Percentiles rank a stretch among this genome's conserved stretches.
These are phyloP conservation scores for Verruconis gallopava DNA, from an alignment of 2,329 filamentous ascomycete genomes.

Conservation along the genomic window DNA sequence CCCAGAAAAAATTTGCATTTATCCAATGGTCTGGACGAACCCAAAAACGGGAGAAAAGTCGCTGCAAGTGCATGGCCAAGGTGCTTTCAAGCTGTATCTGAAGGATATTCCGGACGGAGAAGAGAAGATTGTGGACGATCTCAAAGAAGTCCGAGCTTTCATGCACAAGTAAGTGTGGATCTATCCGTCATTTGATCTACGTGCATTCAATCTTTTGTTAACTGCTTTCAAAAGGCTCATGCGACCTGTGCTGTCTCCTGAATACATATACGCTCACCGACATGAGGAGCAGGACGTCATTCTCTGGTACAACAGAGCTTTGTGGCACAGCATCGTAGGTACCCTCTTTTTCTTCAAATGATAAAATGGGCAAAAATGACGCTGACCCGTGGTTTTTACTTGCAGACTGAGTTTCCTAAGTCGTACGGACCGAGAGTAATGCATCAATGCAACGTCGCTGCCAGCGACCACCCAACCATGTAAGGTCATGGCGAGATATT, in stretches of 20 bases:
- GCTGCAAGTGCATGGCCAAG: slow-evolving; percentile 32
- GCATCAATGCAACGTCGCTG: slow-evolving; percentile 6
- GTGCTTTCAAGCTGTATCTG: slow-evolving; percentile 27
- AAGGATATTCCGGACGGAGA: slow-evolving; percentile 22
- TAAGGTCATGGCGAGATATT: no score
- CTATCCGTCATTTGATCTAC: no score
- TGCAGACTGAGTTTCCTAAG: slow-evolving; percentile 4
- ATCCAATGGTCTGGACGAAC: slow-evolving; percentile 37
- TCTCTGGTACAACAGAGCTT: slow-evolving; percentile 29
- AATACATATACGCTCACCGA: slow-evolving; percentile 29
- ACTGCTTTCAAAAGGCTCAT: slow-evolving; percentile 27
- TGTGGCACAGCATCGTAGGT: slow-evolving; percentile 7
- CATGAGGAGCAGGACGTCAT: slow-evolving; percentile 32
- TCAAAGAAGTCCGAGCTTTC: slow-evolving; percentile 16
- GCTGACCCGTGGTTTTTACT: neutral
- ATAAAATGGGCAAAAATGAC: no score
- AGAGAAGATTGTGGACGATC: slow-evolving; percentile 25
- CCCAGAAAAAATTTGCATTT: slow-evolving; percentile 25
- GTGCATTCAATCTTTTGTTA: no score
- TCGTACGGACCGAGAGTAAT: slow-evolving; percentile 1
- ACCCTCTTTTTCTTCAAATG: no score
- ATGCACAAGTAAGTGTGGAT: slow-evolving; percentile 26
- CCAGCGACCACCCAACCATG: slow-evolving; percentile 6
- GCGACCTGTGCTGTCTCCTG: slow-evolving; percentile 28
- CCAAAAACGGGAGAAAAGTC: slow-evolving; percentile 30